Percentiles rank a stretch among this genome's conserved stretches.
Conservation (phyloP, 768 basidiomycete genomes). For the Dentipellis fragilis region DNA sequence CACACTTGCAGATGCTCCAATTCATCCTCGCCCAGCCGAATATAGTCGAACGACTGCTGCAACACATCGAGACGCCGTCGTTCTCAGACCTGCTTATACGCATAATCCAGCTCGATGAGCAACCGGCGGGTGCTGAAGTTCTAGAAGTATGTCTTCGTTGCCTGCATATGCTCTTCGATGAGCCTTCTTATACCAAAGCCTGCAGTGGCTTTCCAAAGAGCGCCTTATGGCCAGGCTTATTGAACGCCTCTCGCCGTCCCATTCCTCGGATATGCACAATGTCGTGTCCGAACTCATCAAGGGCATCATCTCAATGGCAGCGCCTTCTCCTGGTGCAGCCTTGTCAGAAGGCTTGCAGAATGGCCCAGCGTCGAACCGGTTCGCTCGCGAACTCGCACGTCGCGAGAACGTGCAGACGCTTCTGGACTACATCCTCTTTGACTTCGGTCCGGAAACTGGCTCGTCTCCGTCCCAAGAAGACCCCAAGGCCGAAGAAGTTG, state of each 20-base stretch:
- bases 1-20: conserved; percentile 64
- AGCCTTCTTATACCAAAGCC: conserved; percentile 22
- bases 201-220: conserved; percentile 82
- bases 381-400: conserved; percentile 81
- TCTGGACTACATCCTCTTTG: conserved; percentile 65
- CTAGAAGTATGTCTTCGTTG: conserved; percentile 62
- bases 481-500: conserved; percentile 14
- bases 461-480: background rate
- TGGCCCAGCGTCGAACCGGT: conserved; percentile 71
- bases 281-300: conserved; percentile 89
- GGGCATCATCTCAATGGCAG: conserved; percentile 88
- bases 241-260: conserved; percentile 69
- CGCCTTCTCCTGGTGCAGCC: conserved; percentile 72
- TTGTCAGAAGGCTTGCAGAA: conserved; percentile 62
- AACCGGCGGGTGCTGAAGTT: conserved; percentile 70
- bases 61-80: conserved; percentile 81
- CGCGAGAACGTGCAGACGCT: conserved; percentile 62
- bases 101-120: conserved; percentile 83
- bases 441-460: conserved; percentile 29
- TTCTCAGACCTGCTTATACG: conserved; percentile 88
- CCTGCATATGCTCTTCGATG: conserved; percentile 19
- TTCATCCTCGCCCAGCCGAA: conserved; percentile 82
- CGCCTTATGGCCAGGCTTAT: conserved; percentile 75
- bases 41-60: conserved; percentile 73
- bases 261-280: conserved; percentile 68